Conservation (phyloP, 306 rosid species). For the Lupinus albus region DNA sequence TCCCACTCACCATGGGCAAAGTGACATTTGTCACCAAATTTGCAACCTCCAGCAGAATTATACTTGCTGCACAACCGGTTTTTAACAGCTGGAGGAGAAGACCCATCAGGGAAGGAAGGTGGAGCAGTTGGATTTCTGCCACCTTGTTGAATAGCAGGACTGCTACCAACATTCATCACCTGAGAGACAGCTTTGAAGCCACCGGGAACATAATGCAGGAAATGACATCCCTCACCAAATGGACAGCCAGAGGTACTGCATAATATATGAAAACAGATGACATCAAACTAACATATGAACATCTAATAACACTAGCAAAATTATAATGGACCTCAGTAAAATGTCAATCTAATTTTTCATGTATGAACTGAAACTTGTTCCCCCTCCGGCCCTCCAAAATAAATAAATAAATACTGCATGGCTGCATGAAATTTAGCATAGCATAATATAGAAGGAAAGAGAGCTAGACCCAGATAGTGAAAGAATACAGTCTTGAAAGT, state of each 20-base stretch:
- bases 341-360: too few relatives aligned
- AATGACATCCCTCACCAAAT: slow-evolving; percentile 89
- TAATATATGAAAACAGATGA: slow-evolving; percentile 26
- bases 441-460: background rate
- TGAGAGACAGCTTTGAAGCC: slow-evolving; percentile 79
- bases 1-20: slow-evolving; percentile 67
- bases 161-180: slow-evolving; percentile 58
- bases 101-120: slow-evolving; percentile 71
- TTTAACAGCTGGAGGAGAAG: slow-evolving; percentile 77
- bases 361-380: too few relatives aligned
- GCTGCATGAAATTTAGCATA: too few relatives aligned
- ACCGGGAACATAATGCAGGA: slow-evolving; percentile 85
- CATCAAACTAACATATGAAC: slow-evolving; percentile 29
- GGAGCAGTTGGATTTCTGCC: slow-evolving; percentile 57
- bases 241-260: slow-evolving; percentile 97
- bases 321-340: too few relatives aligned
- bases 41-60: slow-evolving; percentile 82
- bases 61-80: slow-evolving; percentile 80
- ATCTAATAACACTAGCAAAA: background rate
- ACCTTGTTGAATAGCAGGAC: slow-evolving; percentile 53
- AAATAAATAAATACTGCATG: too few relatives aligned
- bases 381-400: too few relatives aligned
- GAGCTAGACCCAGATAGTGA: background rate
- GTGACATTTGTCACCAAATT: slow-evolving; percentile 84
- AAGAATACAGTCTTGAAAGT: background rate